phyloP scores from a whole-genome alignment of 2,329 filamentous ascomycete genomes.

The Macrophomina pseudophaseolina region DNA sequence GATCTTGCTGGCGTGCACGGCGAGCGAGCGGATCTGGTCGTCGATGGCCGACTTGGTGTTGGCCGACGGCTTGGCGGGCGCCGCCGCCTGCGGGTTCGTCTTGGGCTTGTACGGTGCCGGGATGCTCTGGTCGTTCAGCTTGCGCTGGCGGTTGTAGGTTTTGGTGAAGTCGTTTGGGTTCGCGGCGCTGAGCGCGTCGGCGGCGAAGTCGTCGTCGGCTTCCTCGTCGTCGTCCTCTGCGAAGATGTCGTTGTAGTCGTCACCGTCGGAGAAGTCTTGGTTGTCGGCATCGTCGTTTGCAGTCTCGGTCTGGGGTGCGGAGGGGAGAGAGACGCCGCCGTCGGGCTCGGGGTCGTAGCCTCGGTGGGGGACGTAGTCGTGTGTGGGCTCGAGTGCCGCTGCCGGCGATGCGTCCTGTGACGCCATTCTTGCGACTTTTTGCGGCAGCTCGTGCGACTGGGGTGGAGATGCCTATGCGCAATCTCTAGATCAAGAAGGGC shows the following conservation, averaged over 20 bases:
- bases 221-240: slow-evolving; percentile 68
- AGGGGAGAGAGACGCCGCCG: slow-evolving; percentile 14
- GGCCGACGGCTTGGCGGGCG: slow-evolving; percentile 65
- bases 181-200: slow-evolving; percentile 61
- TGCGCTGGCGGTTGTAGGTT: slow-evolving; percentile 83
- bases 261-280: slow-evolving; percentile 45
- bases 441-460: background rate
- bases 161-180: slow-evolving; percentile 76
- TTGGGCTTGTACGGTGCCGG: slow-evolving; percentile 65
- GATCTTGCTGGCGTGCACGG: slow-evolving; percentile 85
- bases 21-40: slow-evolving; percentile 84
- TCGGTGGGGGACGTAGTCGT: slow-evolving; percentile 21
- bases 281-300: background rate
- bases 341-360: slow-evolving; percentile 24
- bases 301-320: background rate
- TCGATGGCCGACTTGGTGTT: slow-evolving; percentile 83
- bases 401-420: slow-evolving; percentile 20
- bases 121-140: slow-evolving; percentile 62
- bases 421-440: slow-evolving; percentile 12
- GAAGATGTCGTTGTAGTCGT: slow-evolving; percentile 67
- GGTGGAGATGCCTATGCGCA: too few species aligned
- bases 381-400: slow-evolving; percentile 21
- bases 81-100: slow-evolving; percentile 68
- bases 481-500: background rate
- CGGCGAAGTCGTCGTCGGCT: slow-evolving; percentile 57